Evolutionary conservation across 1,284 basidiomycete genomes (phyloP).

Genomic region (Phenoliferia sp.): DNA sequence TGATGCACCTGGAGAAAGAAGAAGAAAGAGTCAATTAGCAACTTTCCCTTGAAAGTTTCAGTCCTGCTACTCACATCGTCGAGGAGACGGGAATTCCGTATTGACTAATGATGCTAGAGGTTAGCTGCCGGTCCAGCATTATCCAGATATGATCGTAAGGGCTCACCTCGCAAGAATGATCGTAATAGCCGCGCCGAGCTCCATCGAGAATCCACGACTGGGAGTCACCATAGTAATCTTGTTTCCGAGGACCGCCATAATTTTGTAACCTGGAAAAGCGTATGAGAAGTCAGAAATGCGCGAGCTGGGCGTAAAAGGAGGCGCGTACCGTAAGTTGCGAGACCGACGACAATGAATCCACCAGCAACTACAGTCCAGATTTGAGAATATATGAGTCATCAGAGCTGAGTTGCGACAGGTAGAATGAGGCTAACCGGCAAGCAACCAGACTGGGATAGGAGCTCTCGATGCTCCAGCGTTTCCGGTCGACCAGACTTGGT

Average conservation of each 20-base stretch:
- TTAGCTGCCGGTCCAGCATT: neutral
- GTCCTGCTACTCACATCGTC: too few species aligned
- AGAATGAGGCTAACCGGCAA: constrained; percentile 48
- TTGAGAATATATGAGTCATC: too few species aligned
- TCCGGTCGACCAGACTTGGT: constrained; percentile 41
- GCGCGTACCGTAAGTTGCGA: constrained; percentile 47
- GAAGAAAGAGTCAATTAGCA: too few species aligned
- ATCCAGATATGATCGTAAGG: constrained; percentile 31
- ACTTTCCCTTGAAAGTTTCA: too few species aligned
- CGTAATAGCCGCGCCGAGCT: constrained; percentile 48
- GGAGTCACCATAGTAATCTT: constrained; percentile 48
- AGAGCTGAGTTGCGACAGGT: too few species aligned
- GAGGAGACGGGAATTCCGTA: constrained; percentile 34
- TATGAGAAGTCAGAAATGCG: neutral
- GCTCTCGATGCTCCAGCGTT: constrained; percentile 40
- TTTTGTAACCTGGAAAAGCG: constrained; percentile 31
- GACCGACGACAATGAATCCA: constrained; percentile 46
- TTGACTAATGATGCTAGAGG: constrained; percentile 14
- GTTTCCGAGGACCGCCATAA: constrained; percentile 46
- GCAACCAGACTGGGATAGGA: constrained; percentile 47
- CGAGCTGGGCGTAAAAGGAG: constrained; percentile 36
- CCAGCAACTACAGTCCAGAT: too few species aligned
- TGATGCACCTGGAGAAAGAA: too few species aligned
- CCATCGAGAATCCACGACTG: constrained; percentile 50
- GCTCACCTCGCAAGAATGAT: constrained; percentile 43